These are phyloP conservation scores for Coemansia sp. DNA, from an alignment of 192 early-diverging fungal species.

Conservation along the genomic window DNA sequence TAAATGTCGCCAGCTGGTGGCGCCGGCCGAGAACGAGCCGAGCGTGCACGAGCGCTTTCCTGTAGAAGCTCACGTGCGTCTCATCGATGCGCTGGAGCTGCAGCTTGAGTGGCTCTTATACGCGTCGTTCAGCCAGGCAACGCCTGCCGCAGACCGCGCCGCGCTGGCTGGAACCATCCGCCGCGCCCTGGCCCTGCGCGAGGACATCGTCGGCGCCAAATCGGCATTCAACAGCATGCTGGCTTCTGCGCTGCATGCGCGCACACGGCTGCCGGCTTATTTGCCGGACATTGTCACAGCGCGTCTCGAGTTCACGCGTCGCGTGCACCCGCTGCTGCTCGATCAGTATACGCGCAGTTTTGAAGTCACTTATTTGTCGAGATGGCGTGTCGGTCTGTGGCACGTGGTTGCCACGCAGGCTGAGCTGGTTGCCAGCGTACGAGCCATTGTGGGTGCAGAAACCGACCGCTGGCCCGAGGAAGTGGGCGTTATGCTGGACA, in stretches of 20 bases:
- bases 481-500: constrained; percentile 38
- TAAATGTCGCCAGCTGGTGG: constrained; percentile 27
- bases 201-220: constrained; percentile 43
- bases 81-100: constrained; percentile 35
- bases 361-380: constrained; percentile 31
- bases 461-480: constrained; percentile 42
- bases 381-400: constrained; percentile 41
- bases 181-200: constrained; percentile 27
- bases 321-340: constrained; percentile 20
- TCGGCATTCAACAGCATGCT: constrained; percentile 31
- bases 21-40: constrained; percentile 29
- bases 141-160: neutral
- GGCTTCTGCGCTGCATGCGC: constrained; percentile 17
- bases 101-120: constrained; percentile 49
- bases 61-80: constrained; percentile 14
- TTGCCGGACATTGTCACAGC: constrained; percentile 38
- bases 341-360: constrained; percentile 25
- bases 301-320: constrained; percentile 18
- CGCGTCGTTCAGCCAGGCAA: constrained; percentile 33
- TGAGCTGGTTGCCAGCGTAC: constrained; percentile 23
- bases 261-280: constrained; percentile 27
- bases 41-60: constrained; percentile 42
- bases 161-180: constrained; percentile 25
- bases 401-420: constrained; percentile 38
- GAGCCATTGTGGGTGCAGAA: constrained; percentile 39